Evolutionary conservation across 2,329 filamentous ascomycete species (phyloP), one percentile per base, ranked within the genome.

Genomic region (Bipolaris bicolor): DNA sequence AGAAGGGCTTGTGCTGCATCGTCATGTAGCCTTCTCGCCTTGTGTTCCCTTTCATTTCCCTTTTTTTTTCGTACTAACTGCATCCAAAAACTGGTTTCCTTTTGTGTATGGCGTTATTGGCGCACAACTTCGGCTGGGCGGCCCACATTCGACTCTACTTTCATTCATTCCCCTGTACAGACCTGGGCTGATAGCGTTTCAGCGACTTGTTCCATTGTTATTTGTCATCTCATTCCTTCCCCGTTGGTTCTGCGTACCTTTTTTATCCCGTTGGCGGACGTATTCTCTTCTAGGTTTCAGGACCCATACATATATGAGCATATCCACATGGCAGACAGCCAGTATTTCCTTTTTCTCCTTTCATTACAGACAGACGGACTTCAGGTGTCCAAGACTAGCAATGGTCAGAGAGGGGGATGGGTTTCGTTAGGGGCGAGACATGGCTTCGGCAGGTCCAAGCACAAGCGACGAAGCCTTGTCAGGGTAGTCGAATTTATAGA

Each of bases 1-100:
- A 86, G 67, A 84, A 82, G 62, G 84, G 88, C 65, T 87, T 85
- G 57, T 90, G 89, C 76, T 92, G 90, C 76, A 80, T 91, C 60
- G 84, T 93, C 65, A 92, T 92, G 90, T 92, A 81, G 70, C 62
- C 47, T 67, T 64, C 62, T 56, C 60, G 59, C 60, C 55, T 53
- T 52, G 51, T 63, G 72, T 74, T 70, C 67, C 69, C 66, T 59
- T 65, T 63, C 61, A 57, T 46, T 63, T 62, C 65, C 56, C 47
- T 58, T 41, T 34, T 26, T 26, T 26, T 52, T 58, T 53, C 41
- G 49, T 52, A 63, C 60, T 60, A 67, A 63, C 59, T 64, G 61
- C 46, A 49, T 58, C 60, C 57, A 59, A 59, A 63, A 52, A 58
- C 59, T 55, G 52, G 44, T 72, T 67, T 69, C 65, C 43, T 71